Evolutionary conservation across 2,329 filamentous ascomycete species (phyloP).

Genomic region (Alternaria gaisen): DNA sequence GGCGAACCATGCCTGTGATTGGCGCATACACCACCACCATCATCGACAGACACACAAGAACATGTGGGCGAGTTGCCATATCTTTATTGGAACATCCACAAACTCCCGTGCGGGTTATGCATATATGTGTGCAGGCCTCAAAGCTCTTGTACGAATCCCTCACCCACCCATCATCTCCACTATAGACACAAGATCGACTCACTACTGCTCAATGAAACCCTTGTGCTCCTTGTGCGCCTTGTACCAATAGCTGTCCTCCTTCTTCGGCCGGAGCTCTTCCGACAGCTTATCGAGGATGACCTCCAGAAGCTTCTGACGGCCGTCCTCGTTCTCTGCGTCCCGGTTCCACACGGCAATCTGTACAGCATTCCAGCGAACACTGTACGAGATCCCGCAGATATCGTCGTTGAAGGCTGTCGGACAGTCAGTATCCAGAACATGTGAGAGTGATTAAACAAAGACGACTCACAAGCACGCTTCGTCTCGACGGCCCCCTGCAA

Average conservation of each 20-base stretch:
- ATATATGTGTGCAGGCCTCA: not conserved
- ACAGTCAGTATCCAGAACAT: not conserved
- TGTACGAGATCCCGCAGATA: slow-evolving; percentile 86
- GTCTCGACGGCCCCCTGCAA: slow-evolving; percentile 75
- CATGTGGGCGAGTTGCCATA: not conserved
- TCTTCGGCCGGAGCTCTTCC: slow-evolving; percentile 74
- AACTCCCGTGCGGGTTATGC: slow-evolving; percentile 8
- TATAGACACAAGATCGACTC: not conserved
- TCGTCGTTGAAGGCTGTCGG: slow-evolving; percentile 70
- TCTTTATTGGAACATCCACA: not conserved
- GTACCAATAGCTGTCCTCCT: slow-evolving; percentile 73
- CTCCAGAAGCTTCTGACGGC: slow-evolving; percentile 76
- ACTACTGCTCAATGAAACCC: slow-evolving; percentile 65
- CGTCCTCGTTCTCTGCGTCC: slow-evolving; percentile 80
- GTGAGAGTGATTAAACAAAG: not conserved
- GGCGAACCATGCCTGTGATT: slow-evolving; percentile 26
- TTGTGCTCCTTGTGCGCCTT: slow-evolving; percentile 90
- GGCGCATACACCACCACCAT: slow-evolving; percentile 13
- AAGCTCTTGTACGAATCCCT: not conserved
- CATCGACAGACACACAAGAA: not conserved
- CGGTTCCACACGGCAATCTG: slow-evolving; percentile 95
- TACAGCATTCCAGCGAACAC: slow-evolving; percentile 87
- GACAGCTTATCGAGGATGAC: slow-evolving; percentile 79
- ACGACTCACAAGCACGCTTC: slow-evolving; percentile 64
- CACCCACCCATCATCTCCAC: not conserved